These are phyloP conservation scores for Candida sp. DNA, from an alignment of 1,139 yeast genomes.

Conservation along the genomic window DNA sequence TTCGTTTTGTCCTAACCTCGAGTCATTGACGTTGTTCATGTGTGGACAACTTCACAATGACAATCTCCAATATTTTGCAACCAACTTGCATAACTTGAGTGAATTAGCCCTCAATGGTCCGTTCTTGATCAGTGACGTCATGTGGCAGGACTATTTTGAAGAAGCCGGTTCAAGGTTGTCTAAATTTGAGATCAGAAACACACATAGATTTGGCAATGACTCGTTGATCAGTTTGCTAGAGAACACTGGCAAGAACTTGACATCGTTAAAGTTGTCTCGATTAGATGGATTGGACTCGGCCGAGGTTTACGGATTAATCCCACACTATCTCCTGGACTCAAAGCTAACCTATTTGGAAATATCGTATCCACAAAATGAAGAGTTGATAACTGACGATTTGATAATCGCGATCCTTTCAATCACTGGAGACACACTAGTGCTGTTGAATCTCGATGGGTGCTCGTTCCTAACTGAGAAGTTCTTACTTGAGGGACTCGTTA, in stretches of 20 bases:
- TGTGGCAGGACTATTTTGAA: slow-evolving; percentile 80
- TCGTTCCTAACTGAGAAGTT: slow-evolving; percentile 68
- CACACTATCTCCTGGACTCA: slow-evolving; percentile 57
- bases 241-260: slow-evolving; percentile 60
- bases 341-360: slow-evolving; percentile 64
- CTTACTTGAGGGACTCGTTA: slow-evolving; percentile 60
- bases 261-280: slow-evolving; percentile 55
- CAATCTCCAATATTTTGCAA: slow-evolving; percentile 63
- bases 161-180: slow-evolving; percentile 32
- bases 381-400: slow-evolving; percentile 73
- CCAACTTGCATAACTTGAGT: slow-evolving; percentile 58
- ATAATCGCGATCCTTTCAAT: slow-evolving; percentile 64
- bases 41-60: slow-evolving; percentile 92
- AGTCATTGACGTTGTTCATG: slow-evolving; percentile 74
- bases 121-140: slow-evolving; percentile 72
- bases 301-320: slow-evolving; percentile 63
- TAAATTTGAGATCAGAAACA: slow-evolving; percentile 69
- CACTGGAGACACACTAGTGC: slow-evolving; percentile 63
- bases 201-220: slow-evolving; percentile 80
- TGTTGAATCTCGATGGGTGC: slow-evolving; percentile 74
- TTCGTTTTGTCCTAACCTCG: slow-evolving; percentile 77
- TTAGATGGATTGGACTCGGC: slow-evolving; percentile 71
- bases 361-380: slow-evolving; percentile 68
- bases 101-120: slow-evolving; percentile 81
- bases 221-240: slow-evolving; percentile 67